Evolutionary conservation across 345 rosid genomes (phyloP), one percentile per base, ranked within the genome.

Genomic region (Turritis glabra): DNA sequence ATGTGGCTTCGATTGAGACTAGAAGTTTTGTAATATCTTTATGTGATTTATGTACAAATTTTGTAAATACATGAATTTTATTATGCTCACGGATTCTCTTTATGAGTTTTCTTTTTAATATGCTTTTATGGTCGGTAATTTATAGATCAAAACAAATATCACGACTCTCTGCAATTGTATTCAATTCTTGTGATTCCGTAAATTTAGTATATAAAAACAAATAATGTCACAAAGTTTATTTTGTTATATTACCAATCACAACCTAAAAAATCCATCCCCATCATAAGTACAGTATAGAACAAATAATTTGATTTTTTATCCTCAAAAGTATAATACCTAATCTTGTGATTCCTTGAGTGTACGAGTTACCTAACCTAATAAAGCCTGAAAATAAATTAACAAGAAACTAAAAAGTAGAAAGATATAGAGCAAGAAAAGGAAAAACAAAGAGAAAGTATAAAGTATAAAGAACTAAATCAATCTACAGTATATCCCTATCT

Each of bases 401-500:
- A 64, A 18, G 8, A 35, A 33, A 27, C 15, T 18, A 22, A 60
- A 64, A 69, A 54, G 70, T 23, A 44, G 53, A 54, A 63, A 25
- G 41, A 69, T 69, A 9, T 44, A 67, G 15, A 59, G 26, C 26
- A 59, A 75, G 48, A 52, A 73, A 76, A 68, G 66, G 22, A 62
- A 76, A 69, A 76, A 74, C 26, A 67, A 67, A 75, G 68, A 50
- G 15, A 77, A 62, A 70, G 66, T 54, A 44, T n/a, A 62, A 48
- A 48, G 53, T 48, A 48, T 30, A 74, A 69, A 33, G 64, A 62
- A 53, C 51, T 61, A 76, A 69, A 77, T 67, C 29, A 55, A 69
- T 22, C 50, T 54, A 70, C 76, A 70, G 76, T 64, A 77, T 77
- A 69, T 77, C 76, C 75, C 75, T 62, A 63, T 61, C 80, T 54